These are phyloP conservation scores for Garcia nutans DNA, from an alignment of 345 rosid genomes.

Conservation along the genomic window DNA sequence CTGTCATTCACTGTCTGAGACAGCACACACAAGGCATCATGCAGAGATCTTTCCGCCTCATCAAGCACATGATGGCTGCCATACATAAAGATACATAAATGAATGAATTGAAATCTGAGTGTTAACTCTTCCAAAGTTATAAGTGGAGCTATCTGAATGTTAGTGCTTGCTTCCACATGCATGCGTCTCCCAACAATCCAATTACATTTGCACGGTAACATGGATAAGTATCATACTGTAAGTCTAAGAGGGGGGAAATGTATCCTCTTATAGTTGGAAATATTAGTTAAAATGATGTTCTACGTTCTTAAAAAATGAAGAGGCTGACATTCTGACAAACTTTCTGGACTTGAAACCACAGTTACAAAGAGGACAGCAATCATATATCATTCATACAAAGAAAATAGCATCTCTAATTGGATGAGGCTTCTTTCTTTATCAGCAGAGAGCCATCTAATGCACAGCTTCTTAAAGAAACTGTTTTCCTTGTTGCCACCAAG, in stretches of 20 bases:
- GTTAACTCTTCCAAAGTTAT: not conserved
- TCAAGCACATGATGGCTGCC: slow-evolving; percentile 93
- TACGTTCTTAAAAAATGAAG: too few relatives aligned
- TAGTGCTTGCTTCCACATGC: not conserved
- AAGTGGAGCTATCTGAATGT: not conserved
- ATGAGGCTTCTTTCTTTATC: not conserved
- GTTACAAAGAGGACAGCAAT: not conserved
- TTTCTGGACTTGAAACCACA: not conserved
- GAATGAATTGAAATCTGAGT: not conserved
- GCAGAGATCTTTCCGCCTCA: slow-evolving; percentile 97
- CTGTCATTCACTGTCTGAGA: slow-evolving; percentile 92
- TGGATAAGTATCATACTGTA: too few relatives aligned
- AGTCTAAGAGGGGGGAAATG: too few relatives aligned
- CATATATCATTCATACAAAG: not conserved
- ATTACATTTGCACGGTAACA: too few relatives aligned
- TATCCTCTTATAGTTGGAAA: too few relatives aligned
- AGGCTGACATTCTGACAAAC: not conserved
- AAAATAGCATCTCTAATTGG: not conserved
- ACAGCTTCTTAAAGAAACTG: not conserved
- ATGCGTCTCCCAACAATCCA: not conserved
- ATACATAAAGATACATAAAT: slow-evolving; percentile 2
- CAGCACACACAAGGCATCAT: slow-evolving; percentile 93
- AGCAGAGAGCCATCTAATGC: not conserved
- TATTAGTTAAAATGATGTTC: too few relatives aligned
- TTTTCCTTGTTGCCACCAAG: not conserved